These are phyloP conservation scores for Quercus dentata DNA, from an alignment of 306 rosid species.

Conservation along the genomic window DNA sequence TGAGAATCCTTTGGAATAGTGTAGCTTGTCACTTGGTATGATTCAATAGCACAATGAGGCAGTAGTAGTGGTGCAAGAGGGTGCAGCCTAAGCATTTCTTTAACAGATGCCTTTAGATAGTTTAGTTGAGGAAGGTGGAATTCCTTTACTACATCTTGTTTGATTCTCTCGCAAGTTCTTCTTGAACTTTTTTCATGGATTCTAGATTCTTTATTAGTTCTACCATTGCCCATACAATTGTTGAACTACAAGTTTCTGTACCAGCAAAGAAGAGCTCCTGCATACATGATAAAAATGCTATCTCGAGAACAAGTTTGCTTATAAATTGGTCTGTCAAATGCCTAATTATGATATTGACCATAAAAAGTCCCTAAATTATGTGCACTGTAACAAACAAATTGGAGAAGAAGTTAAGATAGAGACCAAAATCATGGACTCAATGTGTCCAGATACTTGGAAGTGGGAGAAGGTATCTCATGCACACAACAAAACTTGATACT, in stretches of 20 bases:
- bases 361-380: too few relatives aligned
- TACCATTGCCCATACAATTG: conserved; percentile 21
- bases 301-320: neutral
- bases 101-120: too few relatives aligned
- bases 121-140: neutral
- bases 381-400: too few relatives aligned
- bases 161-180: conserved; percentile 9
- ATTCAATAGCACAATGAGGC: conserved; percentile 20
- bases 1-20: conserved; percentile 15
- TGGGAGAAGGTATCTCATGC: too few relatives aligned
- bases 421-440: too few relatives aligned
- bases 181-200: too few relatives aligned
- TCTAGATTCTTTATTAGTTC: conserved; percentile 17
- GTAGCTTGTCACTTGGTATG: conserved; percentile 19
- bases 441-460: too few relatives aligned
- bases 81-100: too few relatives aligned
- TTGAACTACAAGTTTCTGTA: conserved; percentile 13
- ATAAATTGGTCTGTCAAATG: neutral
- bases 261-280: conserved; percentile 25
- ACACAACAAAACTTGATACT: too few relatives aligned
- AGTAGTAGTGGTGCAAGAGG: neutral
- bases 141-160: neutral
- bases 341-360: too few relatives aligned
- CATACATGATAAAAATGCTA: neutral
- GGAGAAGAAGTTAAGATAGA: too few relatives aligned